These are phyloP conservation scores for Emiliania huxleyi DNA, from an alignment of 78 protist genomes.

Conservation along the genomic window DNA sequence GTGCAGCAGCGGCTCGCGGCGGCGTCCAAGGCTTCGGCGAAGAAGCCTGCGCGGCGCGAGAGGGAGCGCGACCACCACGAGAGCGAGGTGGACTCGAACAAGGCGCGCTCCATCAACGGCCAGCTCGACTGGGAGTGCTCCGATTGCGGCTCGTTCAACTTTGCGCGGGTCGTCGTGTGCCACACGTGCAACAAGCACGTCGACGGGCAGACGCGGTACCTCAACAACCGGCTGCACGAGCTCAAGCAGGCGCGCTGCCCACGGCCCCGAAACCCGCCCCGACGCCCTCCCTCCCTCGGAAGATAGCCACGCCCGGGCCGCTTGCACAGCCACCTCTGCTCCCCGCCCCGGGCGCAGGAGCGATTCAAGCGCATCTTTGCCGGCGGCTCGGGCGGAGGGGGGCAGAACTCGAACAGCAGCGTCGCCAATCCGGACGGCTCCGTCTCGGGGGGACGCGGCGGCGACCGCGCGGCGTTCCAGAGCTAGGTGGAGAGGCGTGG, in stretches of 20 bases:
- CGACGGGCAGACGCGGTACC: neutral
- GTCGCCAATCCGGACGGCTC: neutral
- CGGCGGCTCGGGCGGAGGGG: neutral
- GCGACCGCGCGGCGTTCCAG: neutral
- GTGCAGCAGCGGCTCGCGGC: neutral
- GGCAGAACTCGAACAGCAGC: too few species aligned
- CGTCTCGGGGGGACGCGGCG: neutral
- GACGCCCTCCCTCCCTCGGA: neutral
- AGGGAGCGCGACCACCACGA: too few species aligned
- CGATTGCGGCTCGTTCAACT: neutral
- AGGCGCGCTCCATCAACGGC: neutral
- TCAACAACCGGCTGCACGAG: neutral
- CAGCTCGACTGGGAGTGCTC: constrained; percentile 7
- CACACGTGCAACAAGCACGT: neutral
- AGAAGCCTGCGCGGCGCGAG: neutral
- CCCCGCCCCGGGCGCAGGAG: neutral
- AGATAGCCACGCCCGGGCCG: too few species aligned
- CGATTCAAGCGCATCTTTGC: neutral
- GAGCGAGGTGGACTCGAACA: neutral
- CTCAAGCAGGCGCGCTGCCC: neutral
- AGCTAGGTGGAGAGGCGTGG: neutral
- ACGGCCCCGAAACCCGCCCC: neutral
- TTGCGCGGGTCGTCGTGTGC: neutral
- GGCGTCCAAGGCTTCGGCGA: neutral
- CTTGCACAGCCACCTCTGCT: neutral